Base-by-base conservation (phyloP, 768 basidiomycete species). In the Clitopilus passeckerianus region DNA sequence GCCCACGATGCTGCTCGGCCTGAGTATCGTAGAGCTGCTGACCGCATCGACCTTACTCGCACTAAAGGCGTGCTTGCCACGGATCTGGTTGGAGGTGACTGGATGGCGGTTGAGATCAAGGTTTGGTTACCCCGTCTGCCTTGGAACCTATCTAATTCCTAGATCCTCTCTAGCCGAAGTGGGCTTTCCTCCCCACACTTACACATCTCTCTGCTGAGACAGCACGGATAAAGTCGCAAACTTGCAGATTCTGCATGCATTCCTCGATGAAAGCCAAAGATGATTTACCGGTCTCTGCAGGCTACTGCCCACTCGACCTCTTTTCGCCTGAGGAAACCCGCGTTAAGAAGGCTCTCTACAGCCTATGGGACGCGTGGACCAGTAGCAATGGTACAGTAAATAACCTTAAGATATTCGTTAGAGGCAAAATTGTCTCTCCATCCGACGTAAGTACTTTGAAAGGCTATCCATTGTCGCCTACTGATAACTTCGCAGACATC, bases 171-270 rank as follows among this genome's bases (percentile, higher is more conserved):
- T 68, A 97, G 96, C 96, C 96, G 33, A 99, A 99, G 78, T 99
- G 96, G 95, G 93, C 87, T 2, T 97, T 99, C 72, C 72, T 98
- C 37, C 94, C 96, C 1, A 79, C 77, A 33, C 67, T 80, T 5
- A 63, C 66, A 1, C 80, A 88, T 71, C 77, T 95, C 35, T 89
- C 93, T 6, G 65, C 77, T 2, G 72, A 74, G 37, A 89, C 87
- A 1, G 77, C 71, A 14, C 60, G 66, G 0, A 72, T 85, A 64
- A 98, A 98, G 77, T 77, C 77, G 6, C 74, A 71, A 37, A 87
- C 90, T 15, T 96, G 95, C 75, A 83, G 96, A 63, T 95, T 93
- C 71, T 95, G 93, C 70, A 91, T 98, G 89, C 93, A 98, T 70
- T 77, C 85, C 1, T 77, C 83, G 60, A 67, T 86, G 66, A 85